phyloP scores from a whole-genome alignment of 768 basidiomycete genomes.

The Candolleomyces aberdarensis region DNA sequence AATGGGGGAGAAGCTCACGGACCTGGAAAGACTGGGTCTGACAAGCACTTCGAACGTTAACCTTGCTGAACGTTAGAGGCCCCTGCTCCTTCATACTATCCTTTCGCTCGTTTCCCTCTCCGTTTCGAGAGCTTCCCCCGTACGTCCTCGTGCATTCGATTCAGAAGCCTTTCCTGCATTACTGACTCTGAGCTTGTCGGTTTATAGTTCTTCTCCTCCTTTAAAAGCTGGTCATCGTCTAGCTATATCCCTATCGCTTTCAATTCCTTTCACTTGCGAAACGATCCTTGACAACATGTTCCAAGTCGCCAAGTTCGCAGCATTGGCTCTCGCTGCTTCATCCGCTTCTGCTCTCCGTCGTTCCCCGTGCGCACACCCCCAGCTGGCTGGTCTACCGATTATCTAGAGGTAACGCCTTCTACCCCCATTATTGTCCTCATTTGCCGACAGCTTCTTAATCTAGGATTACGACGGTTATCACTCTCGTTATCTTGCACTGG shows the following conservation, averaged over 20 bases:
- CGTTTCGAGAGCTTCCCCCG: not conserved
- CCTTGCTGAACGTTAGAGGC: not conserved
- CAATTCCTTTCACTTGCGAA: slow-evolving; percentile 7
- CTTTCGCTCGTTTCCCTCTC: slow-evolving; percentile 3
- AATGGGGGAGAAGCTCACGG: not conserved
- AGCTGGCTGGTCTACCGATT: slow-evolving; percentile 37
- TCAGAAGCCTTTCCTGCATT: slow-evolving; percentile 1
- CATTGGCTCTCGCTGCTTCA: slow-evolving; percentile 40
- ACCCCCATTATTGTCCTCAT: not conserved
- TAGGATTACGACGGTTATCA: slow-evolving; percentile 58
- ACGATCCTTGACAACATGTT: slow-evolving; percentile 33
- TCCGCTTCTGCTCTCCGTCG: slow-evolving; percentile 36
- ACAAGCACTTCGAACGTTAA: slow-evolving; percentile 1
- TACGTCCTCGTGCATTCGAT: slow-evolving; percentile 5
- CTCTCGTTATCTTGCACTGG: slow-evolving; percentile 56
- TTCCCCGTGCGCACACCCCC: slow-evolving; percentile 41
- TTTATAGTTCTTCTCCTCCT: slow-evolving; percentile 8
- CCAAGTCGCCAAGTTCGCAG: slow-evolving; percentile 35
- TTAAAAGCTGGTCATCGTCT: slow-evolving; percentile 20
- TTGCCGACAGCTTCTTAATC: slow-evolving; percentile 3
- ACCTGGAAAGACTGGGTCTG: not conserved
- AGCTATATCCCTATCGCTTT: slow-evolving; percentile 26
- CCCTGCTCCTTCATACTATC: not conserved
- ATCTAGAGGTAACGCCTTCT: slow-evolving; percentile 41
- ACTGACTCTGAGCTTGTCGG: not conserved